Evolutionary conservation across 1,139 yeast genomes (phyloP), one percentile per base, ranked within the genome.

Genomic region (Kurtzmaniella quercitrusa): DNA sequence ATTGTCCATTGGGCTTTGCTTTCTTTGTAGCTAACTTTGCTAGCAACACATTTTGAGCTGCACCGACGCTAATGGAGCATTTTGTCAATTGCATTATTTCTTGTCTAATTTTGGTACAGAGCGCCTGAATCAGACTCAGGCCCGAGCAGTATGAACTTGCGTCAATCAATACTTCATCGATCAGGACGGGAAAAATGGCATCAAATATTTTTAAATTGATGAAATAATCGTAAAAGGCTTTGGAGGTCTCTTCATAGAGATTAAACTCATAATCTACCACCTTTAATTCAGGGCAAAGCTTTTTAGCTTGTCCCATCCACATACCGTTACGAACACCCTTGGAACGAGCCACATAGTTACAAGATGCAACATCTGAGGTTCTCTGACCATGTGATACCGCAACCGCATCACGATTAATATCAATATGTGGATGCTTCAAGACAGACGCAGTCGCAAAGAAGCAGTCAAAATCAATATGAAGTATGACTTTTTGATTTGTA

Each of bases 401-500:
- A 3, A 89, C 74, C 0, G 97, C 95, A 21, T 73, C 78, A 5
- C 50, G 66, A 12, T 74, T 56, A 12, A 84, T 71, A 52, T 84
- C 82, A 17, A 81, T 53, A 6, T 80, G 68, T 0, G 85, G 84
- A 36, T 71, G 67, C 5, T 63, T 68, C 41, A 82, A 65, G 12
- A 88, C 77, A 0, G 97, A 86, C 0, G 87, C 96, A 0, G 95
- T 75, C 1, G 91, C 97, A 62, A 93, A 93, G 55, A 93, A 93
- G 50, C 96, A 88, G 59, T 93, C 98, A 60, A 88, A 93, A 59
- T 93, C 98, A 30, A 91, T 74, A 60, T 93, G 98, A 47, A 89
- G 60, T 16, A 89, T 76, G 0, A 74, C 61, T 5, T 45, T 28
- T 28, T 23, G 37, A 20, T 19, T 42, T 42, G 16, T 40, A 39